phyloP scores from a whole-genome alignment of 2,329 filamentous ascomycete species.

The Apiospora koreana region DNA sequence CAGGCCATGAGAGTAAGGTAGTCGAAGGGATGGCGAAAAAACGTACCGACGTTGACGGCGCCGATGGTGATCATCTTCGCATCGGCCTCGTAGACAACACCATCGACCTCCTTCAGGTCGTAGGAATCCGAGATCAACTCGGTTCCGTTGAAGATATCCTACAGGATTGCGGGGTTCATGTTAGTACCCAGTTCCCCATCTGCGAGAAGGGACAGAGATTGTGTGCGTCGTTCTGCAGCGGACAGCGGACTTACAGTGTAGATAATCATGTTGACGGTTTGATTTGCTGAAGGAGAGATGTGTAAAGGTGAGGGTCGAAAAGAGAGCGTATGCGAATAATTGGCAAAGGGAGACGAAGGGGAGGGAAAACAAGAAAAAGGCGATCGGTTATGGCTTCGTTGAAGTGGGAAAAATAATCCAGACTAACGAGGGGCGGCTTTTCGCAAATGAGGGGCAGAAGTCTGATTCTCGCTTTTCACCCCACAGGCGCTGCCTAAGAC shows the following conservation, averaged over 20 bases:
- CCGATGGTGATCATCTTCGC: slow-evolving; percentile 87
- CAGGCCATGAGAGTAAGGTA: neutral
- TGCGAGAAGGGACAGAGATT: neutral
- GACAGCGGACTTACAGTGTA: slow-evolving; percentile 2
- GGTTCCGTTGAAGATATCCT: slow-evolving; percentile 80
- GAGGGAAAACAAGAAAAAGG: neutral
- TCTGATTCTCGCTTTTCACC: slow-evolving; percentile 4
- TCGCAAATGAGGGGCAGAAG: slow-evolving; percentile 9
- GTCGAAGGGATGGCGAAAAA: neutral
- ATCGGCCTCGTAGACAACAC: slow-evolving; percentile 85
- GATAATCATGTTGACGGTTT: slow-evolving; percentile 13
- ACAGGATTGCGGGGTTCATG: slow-evolving; percentile 18
- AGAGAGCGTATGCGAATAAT: slow-evolving; percentile 2
- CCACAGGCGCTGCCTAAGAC: neutral
- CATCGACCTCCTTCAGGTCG: slow-evolving; percentile 78
- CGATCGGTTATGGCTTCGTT: slow-evolving; percentile 10
- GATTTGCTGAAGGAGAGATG: neutral
- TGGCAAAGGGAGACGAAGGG: neutral
- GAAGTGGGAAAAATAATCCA: slow-evolving; percentile 8
- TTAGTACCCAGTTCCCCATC: neutral
- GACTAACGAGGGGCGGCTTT: slow-evolving; percentile 5
- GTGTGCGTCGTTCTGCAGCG: neutral
- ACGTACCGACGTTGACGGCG: slow-evolving; percentile 71
- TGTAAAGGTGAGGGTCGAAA: neutral
- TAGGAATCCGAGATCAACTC: slow-evolving; percentile 98